Base-by-base conservation (phyloP, 2,329 filamentous ascomycete species). In the Pseudogymnoascus sp. region DNA sequence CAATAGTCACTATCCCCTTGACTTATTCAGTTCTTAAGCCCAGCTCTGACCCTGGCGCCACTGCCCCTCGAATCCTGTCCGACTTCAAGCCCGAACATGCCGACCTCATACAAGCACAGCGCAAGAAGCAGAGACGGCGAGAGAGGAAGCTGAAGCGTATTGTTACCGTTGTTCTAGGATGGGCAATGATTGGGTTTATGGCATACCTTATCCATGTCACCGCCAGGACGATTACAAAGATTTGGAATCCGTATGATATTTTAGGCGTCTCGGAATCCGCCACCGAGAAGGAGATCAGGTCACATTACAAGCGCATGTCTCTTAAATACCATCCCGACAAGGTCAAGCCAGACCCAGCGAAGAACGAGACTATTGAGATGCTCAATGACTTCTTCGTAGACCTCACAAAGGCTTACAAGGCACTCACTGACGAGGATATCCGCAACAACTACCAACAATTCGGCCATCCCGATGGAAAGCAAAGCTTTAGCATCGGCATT, bases 181-280 rank as follows among this genome's bases (percentile, higher is more conserved):
- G 93, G 88, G 81, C 84, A 31, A 75, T 92, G 66, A 96, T 97
- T 80, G 90, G 82, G 59, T 90, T 88, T 76, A 97, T 97, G 91
- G 80, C 89, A 28, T 99, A 97, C 76, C 82, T 99, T 65, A 96
- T 97, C 73, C 75, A 87, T 65, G 87, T 89, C 60, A 95, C 92
- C 63, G 85, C 90, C 69, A 84, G 84, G 64, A 85, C 86, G 1
- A 77, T 82, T 31, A 83, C 87, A 59, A 91, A 95, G 78, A 83
- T 96, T 64, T 99, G 93, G 90, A 96, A 99, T 77, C 95, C 95
- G 1, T 99, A 97, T 78, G 90, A 96, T 69, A 96, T 99, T 70
- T 79, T 99, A 64, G 91, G 90, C 53, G 84, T 99, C 63, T 86
- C 90, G 69, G 89, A 93, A 89, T 91, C 89, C 65, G 84, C 90